Conservation (phyloP, 2,329 filamentous ascomycete genomes). For the Onygenales sp. region DNA sequence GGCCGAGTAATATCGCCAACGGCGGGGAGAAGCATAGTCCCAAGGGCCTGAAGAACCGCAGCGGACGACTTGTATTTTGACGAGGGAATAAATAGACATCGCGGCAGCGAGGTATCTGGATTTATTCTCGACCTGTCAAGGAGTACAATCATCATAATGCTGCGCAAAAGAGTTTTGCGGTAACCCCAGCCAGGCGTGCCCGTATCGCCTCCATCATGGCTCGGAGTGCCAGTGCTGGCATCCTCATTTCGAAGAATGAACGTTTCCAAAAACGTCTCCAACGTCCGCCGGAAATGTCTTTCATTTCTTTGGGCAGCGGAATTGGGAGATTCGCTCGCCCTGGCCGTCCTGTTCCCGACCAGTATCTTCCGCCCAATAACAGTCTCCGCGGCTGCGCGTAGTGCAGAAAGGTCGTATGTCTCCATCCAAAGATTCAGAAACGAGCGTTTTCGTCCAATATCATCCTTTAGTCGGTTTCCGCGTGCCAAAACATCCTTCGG, state of each 20-base stretch:
- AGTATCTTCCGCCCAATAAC: conserved; percentile 47
- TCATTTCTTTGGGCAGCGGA: conserved; percentile 7
- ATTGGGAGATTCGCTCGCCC: conserved; percentile 1
- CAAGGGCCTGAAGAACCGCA: conserved; percentile 43
- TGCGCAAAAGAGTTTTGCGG: conserved; percentile 47
- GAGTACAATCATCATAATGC: conserved; percentile 50
- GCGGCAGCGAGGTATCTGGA: conserved; percentile 19
- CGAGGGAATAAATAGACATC: conserved; percentile 42
- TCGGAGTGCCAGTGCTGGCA: conserved; percentile 20
- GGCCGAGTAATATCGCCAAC: conserved; percentile 48
- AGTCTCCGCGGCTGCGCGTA: conserved; percentile 48
- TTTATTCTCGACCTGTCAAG: conserved; percentile 46
- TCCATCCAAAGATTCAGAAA: conserved; percentile 51
- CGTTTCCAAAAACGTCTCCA: conserved; percentile 46
- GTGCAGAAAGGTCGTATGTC: conserved; percentile 43
- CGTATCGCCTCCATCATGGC: conserved; percentile 24
- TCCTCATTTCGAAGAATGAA: conserved; percentile 53
- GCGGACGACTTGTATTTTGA: conserved; percentile 49
- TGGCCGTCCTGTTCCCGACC: conserved; percentile 7
- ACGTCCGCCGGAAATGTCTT: conserved; percentile 28
- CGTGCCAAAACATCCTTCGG: conserved; percentile 42
- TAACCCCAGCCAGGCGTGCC: conserved; percentile 40
- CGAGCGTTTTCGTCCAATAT: conserved; percentile 48
- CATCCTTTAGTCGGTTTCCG: conserved; percentile 41
- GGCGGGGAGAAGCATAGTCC: conserved; percentile 47